Evolutionary conservation across 331 rosid species (phyloP), one percentile per base, ranked within the genome.

Genomic region (Malus hybrid): DNA sequence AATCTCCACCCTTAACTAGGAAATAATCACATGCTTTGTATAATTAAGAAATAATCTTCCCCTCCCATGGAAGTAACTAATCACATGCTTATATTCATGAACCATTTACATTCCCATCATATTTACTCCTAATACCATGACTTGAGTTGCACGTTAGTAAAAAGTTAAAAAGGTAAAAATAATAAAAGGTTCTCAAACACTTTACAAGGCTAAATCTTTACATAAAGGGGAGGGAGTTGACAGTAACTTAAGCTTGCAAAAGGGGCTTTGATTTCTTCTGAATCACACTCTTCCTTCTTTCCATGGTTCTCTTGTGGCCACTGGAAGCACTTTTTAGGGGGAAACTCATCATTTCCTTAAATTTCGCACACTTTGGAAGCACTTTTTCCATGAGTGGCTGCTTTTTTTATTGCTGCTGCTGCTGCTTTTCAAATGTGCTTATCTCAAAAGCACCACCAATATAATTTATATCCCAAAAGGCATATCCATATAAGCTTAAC

Each of bases 341-440:
- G 12, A 73, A 70, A 70, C 80, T 75, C 70, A 46, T 83, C 76
- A 77, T 79, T 76, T 83, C 93, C 96, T 85, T 86, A 86, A 90
- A 86, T 93, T 90, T 81, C 91, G 93, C 89, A 46, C 82, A 83
- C 83, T 84, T 84, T 80, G 76, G 6, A 71, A 76, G 75, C 84
- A 80, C 69, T 84, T 79, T 81, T 73, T 75, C 83, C 79, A 83
- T 81, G 79, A 85, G 87, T 81, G 87, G n/a, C 72, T 57, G 1
- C 66, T 85, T 78, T 84, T 83, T 55, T 82, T 63, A 39, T 70
- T 32, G 10, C 84, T 71, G 60, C 82, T 76, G 72, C 83, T 80
- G 10, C 63, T 59, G 13, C 29, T 22, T 79, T 31, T 15, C 22
- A 57, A 65, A 69, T 83, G 67, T 81, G 81, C 87, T 52, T 76